phyloP scores from a whole-genome alignment of 345 rosid species.

The Dovyalis caffra region DNA sequence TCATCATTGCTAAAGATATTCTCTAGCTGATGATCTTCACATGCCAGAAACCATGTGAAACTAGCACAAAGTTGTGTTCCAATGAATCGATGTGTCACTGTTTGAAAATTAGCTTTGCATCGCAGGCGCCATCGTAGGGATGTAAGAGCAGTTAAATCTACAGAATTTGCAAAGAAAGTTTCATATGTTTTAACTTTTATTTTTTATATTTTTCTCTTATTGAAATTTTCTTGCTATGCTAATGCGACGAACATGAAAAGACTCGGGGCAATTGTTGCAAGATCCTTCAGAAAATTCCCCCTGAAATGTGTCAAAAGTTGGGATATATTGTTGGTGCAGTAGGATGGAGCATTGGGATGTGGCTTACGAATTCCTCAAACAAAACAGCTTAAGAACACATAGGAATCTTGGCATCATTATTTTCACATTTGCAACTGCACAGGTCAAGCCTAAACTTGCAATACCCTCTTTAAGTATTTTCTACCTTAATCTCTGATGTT shows the following conservation, averaged over 20 bases:
- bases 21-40: no score
- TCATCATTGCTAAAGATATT: no score
- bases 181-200: not conserved
- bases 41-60: no score
- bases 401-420: conserved; percentile 35
- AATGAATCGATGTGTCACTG: no score
- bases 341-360: conserved; percentile 44
- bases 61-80: no score
- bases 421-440: conserved; percentile 36
- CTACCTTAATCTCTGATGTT: not conserved
- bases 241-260: conserved; percentile 9
- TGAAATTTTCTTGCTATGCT: not conserved
- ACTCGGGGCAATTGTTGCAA: conserved; percentile 39
- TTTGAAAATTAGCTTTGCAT: not conserved
- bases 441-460: conserved; percentile 22
- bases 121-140: conserved; percentile 16
- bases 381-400: conserved; percentile 24
- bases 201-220: not conserved
- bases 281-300: conserved; percentile 33
- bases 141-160: conserved; percentile 17
- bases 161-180: not conserved
- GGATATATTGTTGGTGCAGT: conserved; percentile 37
- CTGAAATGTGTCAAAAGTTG: conserved; percentile 31
- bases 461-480: no score
- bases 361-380: conserved; percentile 30